Evolutionary conservation across 2,329 filamentous ascomycete genomes (phyloP), one percentile per base, ranked within the genome.

Genomic region (Pseudogymnoascus sp.): DNA sequence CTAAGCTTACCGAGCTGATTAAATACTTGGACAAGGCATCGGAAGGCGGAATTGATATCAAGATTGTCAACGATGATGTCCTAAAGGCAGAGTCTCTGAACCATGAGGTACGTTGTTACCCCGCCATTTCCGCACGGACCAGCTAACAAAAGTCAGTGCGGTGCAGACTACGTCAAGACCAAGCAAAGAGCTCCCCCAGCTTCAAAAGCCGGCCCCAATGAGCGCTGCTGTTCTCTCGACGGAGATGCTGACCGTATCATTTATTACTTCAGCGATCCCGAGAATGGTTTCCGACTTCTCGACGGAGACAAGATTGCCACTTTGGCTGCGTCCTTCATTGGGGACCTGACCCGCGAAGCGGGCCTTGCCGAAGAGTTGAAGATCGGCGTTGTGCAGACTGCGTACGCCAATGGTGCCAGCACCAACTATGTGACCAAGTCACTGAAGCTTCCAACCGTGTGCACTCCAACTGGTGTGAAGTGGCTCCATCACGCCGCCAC

Each of bases 261-360:
- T 64, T 97, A 96, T 81, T 97, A 97, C 80, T 97, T 92, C 82
- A 79, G 87, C 70, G 91, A 96, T 71, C 83, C 88, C 11, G 86
- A 92, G 68, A 88, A 86, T 63, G 86, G 87, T 24, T 99, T 99
- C 81, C 87, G 90, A 72, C 90, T 99, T 74, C 86, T 99, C 11
- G 95, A 99, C 71, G 95, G 95, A 65, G 95, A 99, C 77, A 91
- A 93, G 62, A 99, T 99, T 72, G 93, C 95, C 4, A 96, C 93
- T 2, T 86, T 99, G 61, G 91, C 91, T 11, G 95, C 95, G 44
- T 91, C 90, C 1, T 99, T 97, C 79, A 91, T 99, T 67, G 90
- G 89, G 38, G 93, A 97, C 68, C 87, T 97, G 33, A 86, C 92
- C 61, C 86, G 87, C 63, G 88, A 87, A 65, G 90, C 91, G 63